Conservation (phyloP, 495 filamentous ascomycete species). For the Trichoderma virens region DNA sequence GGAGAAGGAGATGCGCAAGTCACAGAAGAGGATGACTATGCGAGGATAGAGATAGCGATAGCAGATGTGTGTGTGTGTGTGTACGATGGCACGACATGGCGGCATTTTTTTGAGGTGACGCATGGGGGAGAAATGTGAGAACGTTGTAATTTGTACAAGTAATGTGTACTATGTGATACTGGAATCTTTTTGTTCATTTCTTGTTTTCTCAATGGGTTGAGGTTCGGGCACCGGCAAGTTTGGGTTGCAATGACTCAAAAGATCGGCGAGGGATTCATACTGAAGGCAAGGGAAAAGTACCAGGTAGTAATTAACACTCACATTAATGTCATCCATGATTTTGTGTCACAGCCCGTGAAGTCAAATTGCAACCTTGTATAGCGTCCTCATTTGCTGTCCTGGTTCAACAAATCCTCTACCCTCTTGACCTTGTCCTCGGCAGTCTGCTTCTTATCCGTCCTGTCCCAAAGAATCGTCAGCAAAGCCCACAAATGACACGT, state of each 20-base stretch:
- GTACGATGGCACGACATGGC: background rate
- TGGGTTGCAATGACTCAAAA: background rate
- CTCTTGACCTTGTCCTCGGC: conserved; percentile 40
- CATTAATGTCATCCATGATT: background rate
- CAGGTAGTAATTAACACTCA: background rate
- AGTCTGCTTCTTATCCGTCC: conserved; percentile 42
- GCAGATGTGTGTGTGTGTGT: background rate
- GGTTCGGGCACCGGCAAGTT: background rate
- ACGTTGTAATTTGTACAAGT: conserved; percentile 10
- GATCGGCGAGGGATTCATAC: background rate
- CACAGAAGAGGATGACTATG: conserved; percentile 59
- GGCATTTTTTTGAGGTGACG: background rate
- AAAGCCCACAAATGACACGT: background rate
- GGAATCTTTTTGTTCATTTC: background rate
- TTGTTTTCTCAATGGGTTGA: background rate
- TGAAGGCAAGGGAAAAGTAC: background rate
- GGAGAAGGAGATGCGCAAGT: conserved; percentile 70
- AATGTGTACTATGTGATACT: conserved; percentile 6
- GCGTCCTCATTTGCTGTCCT: conserved; percentile 13
- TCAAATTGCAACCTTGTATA: background rate
- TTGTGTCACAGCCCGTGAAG: background rate
- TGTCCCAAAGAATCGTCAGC: conserved; percentile 12
- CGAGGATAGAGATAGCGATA: conserved; percentile 24
- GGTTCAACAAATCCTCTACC: conserved; percentile 33
- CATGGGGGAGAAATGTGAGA: background rate